phyloP scores from a whole-genome alignment of 306 rosid species.

The Lablab purpureus region DNA sequence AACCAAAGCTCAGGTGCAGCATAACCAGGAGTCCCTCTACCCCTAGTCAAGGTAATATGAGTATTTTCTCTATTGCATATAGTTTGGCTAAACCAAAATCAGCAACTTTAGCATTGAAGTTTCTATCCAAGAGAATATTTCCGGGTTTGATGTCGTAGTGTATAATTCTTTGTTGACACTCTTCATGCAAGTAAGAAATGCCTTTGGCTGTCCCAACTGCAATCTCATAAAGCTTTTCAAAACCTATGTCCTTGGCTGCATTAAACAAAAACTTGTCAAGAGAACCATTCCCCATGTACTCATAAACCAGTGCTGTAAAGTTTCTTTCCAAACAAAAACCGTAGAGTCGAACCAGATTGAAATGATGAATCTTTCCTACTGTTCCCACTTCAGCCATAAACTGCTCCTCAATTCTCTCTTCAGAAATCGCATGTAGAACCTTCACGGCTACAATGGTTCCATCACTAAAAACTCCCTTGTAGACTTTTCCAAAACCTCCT shows the following conservation, averaged over 20 bases:
- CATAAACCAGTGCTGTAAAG: constrained; percentile 56
- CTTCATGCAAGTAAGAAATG: constrained; percentile 54
- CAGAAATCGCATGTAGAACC: neutral
- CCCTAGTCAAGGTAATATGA: constrained; percentile 41
- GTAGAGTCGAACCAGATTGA: constrained; percentile 48
- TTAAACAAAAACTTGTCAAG: constrained; percentile 51
- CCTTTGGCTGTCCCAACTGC: constrained; percentile 53
- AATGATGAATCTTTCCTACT: constrained; percentile 44
- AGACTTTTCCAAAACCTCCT: constrained; percentile 55
- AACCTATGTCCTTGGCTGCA: constrained; percentile 22
- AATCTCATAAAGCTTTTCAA: constrained; percentile 48
- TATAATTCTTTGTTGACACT: constrained; percentile 53
- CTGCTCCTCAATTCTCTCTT: constrained; percentile 20
- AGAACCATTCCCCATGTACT: constrained; percentile 52
- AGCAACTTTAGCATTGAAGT: constrained; percentile 50
- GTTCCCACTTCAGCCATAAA: constrained; percentile 46
- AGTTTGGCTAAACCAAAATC: constrained; percentile 59
- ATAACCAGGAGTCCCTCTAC: too few species aligned
- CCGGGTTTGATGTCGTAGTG: constrained; percentile 59
- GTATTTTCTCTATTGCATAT: constrained; percentile 43
- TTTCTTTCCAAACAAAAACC: constrained; percentile 54
- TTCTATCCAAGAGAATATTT: constrained; percentile 49
- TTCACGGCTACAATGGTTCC: constrained; percentile 44
- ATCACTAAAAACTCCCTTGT: neutral
- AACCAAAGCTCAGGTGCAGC: too few species aligned